phyloP scores from a whole-genome alignment of 352 stramenopile genomes.

The Phytopythium chamaehyphon region DNA sequence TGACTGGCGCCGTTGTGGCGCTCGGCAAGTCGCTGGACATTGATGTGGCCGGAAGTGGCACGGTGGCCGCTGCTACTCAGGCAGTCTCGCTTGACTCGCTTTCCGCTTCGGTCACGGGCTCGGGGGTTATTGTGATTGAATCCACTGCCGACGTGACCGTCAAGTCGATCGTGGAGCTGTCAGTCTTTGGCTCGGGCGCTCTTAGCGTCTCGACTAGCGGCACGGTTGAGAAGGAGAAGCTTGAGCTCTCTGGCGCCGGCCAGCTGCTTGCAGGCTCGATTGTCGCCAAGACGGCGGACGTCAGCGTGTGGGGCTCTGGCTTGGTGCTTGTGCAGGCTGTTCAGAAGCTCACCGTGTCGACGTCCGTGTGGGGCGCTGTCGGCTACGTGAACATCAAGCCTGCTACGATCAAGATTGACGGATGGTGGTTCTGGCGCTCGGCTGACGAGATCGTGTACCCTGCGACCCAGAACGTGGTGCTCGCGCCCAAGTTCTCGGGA shows the following conservation, averaged over 20 bases:
- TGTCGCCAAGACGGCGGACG: constrained; percentile 24
- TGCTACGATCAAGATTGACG: constrained; percentile 36
- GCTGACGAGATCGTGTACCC: constrained; percentile 36
- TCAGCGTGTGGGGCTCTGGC: constrained; percentile 43
- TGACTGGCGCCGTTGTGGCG: constrained; percentile 10
- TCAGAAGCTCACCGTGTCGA: constrained; percentile 41
- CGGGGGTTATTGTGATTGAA: constrained; percentile 29
- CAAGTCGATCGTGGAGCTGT: constrained; percentile 3
- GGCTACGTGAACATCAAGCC: constrained; percentile 43
- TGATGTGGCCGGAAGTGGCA: constrained; percentile 35
- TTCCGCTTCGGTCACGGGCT: constrained; percentile 26
- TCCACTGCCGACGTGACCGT: constrained; percentile 23
- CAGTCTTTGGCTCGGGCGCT: constrained; percentile 46
- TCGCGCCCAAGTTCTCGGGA: constrained; percentile 21
- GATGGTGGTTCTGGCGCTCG: constrained; percentile 54
- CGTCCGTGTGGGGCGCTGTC: constrained; percentile 48
- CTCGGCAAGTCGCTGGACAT: constrained; percentile 25
- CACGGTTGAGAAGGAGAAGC: constrained; percentile 32
- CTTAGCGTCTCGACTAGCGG: constrained; percentile 39
- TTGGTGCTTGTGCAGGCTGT: constrained; percentile 43
- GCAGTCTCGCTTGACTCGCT: constrained; percentile 18
- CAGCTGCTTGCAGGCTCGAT: constrained; percentile 44
- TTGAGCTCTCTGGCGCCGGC: constrained; percentile 46
- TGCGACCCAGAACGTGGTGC: constrained; percentile 30
- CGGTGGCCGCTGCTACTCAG: constrained; percentile 26